Evolutionary conservation across 176 grass and related monocot genomes (phyloP), one percentile per base, ranked within the genome.

Genomic region (Lolium multiflorum): DNA sequence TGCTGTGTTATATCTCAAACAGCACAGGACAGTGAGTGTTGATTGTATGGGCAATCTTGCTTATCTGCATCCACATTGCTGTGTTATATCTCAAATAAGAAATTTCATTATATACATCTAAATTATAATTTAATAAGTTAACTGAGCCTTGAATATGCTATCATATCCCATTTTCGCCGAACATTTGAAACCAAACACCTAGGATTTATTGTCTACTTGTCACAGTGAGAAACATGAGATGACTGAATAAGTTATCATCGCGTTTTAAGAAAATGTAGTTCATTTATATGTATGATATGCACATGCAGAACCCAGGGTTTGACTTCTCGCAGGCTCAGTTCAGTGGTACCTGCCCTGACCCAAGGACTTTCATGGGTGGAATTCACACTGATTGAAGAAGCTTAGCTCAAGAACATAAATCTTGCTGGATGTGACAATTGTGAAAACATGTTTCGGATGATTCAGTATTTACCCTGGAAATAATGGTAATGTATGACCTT

Each of bases 281-380:
- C 38, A 41, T 46, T 71, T 41, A 46, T 47, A 24, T 4, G 11
- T 72, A 24, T 47, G 20, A 51, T 68, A 62, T 75, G 26, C 54
- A 21, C 43, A 56, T 66, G 84, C 81, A 95, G 96, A 98, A 98
- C 52, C 96, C 90, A 26, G 96, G 93, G 41, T 98, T 98, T 25
- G 96, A 98, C 39, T 98, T 98, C 58, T 98, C 93, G 9, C 93
- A 95, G 62, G 96, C 96, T 25, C 96, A 96, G 62, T 98, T 98
- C 76, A 91, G 51, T 49, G 93, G 96, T 71, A 91, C n/a, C 49
- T 98, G 96, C 86, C 96, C 96, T 80, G 93, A 98, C 28, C 96
- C 93, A 52, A 94, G 92, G 83, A 96, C 92, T 43, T 98, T 98
- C 90, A 96, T 98, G 96, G 93, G 93, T 13, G 96, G 93, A 14